phyloP scores from a whole-genome alignment of 108 stramenopile species.

The Cafeteria roenbergensis region DNA sequence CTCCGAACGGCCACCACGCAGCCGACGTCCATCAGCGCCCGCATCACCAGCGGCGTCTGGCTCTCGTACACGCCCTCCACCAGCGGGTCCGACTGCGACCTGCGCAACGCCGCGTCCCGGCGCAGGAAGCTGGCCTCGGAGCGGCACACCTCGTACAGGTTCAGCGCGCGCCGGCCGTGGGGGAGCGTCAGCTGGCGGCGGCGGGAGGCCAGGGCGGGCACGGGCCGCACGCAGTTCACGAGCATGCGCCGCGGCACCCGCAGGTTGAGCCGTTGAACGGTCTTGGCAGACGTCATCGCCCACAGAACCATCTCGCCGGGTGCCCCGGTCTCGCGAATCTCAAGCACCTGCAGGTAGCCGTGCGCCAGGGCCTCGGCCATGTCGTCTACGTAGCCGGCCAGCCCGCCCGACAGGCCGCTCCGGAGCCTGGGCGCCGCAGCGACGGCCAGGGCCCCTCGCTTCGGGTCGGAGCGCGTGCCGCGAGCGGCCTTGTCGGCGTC shows the following conservation, averaged over 20 bases:
- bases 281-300: constrained; percentile 66
- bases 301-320: constrained; percentile 72
- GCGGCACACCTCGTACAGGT: constrained; percentile 75
- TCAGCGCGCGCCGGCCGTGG: constrained; percentile 38
- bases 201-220: background rate
- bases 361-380: constrained; percentile 48
- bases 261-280: constrained; percentile 61
- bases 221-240: constrained; percentile 33
- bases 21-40: constrained; percentile 64
- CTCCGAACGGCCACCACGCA: too few relatives aligned
- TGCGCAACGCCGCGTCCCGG: constrained; percentile 30
- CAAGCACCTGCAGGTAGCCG: constrained; percentile 76
- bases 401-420: constrained; percentile 25
- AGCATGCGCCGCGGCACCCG: constrained; percentile 65
- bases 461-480: too few relatives aligned
- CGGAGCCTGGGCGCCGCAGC: too few relatives aligned
- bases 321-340: constrained; percentile 64
- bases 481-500: too few relatives aligned
- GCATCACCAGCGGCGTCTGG: constrained; percentile 58
- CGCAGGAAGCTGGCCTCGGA: constrained; percentile 51
- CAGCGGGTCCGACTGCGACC: constrained; percentile 27
- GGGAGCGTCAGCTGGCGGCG: constrained; percentile 66
- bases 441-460: too few relatives aligned
- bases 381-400: constrained; percentile 65
- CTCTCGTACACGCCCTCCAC: constrained; percentile 72